Percentiles rank a stretch among this genome's conserved stretches.
phyloP scores from a whole-genome alignment of 2,329 filamentous ascomycete genomes.

The Knufia fluminis region DNA sequence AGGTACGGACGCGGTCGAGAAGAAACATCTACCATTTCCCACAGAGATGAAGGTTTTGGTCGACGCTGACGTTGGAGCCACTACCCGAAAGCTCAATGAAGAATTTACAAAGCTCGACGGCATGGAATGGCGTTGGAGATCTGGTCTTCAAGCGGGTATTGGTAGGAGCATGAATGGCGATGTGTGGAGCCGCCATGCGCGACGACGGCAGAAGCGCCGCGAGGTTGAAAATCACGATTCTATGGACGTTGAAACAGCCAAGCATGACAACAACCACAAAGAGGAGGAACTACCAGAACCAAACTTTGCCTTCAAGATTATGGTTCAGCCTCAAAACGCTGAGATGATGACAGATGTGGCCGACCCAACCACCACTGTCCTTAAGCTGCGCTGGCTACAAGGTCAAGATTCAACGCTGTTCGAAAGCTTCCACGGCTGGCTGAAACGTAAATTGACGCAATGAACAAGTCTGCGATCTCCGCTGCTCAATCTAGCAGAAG shows the following conservation, averaged over 20 bases:
- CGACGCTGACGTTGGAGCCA: slow-evolving; percentile 25
- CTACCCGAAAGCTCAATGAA: not conserved
- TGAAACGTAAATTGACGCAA: slow-evolving; percentile 4
- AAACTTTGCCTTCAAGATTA: slow-evolving; percentile 35
- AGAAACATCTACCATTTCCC: slow-evolving; percentile 44
- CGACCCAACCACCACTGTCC: not conserved
- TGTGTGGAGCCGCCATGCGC: slow-evolving; percentile 69
- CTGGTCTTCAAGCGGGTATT: slow-evolving; percentile 40
- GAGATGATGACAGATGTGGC: not conserved
- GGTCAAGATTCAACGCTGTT: slow-evolving; percentile 8
- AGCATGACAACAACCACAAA: not conserved
- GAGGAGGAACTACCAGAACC: slow-evolving; percentile 8
- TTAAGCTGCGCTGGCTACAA: slow-evolving; percentile 7
- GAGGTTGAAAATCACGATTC: slow-evolving; percentile 25
- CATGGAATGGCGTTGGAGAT: not conserved
- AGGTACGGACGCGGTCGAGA: slow-evolving; percentile 32
- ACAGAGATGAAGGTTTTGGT: slow-evolving; percentile 41
- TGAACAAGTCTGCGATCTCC: not conserved
- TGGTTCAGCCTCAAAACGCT: not conserved
- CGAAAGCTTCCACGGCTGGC: slow-evolving; percentile 8
- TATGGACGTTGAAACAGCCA: slow-evolving; percentile 20
- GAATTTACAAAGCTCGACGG: slow-evolving; percentile 5
- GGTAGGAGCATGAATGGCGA: slow-evolving; percentile 56
- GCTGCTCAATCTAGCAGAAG: not conserved
- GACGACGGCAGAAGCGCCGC: slow-evolving; percentile 29